Conservation (phyloP, 768 basidiomycete species). For the Hemileccinum rubropunctum region DNA sequence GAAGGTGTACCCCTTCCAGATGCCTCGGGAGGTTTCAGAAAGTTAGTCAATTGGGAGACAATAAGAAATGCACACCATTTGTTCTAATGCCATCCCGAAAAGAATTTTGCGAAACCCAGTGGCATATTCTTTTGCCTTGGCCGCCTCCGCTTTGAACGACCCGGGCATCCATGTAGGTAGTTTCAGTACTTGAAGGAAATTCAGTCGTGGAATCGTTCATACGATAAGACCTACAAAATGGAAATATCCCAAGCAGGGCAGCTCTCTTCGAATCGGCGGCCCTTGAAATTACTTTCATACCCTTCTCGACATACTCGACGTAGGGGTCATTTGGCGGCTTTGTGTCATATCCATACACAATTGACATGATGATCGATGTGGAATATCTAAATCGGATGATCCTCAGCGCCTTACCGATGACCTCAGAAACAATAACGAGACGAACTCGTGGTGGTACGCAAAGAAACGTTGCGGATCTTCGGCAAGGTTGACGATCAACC, state of each 20-base stretch:
- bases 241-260: conserved; percentile 23
- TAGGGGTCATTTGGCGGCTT: conserved; percentile 20
- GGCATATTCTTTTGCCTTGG: conserved; percentile 9
- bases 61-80: conserved; percentile 13
- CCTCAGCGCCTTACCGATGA: not conserved
- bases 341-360: conserved; percentile 26
- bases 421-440: not conserved
- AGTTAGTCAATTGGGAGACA: not conserved
- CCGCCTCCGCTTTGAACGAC: conserved; percentile 22
- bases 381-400: conserved; percentile 21
- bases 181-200: conserved; percentile 15
- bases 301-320: conserved; percentile 16
- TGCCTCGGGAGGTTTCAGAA: conserved; percentile 9
- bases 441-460: conserved; percentile 26
- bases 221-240: conserved; percentile 22
- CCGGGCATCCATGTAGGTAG: conserved; percentile 28
- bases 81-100: conserved; percentile 22
- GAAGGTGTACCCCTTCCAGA: conserved; percentile 16
- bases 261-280: conserved; percentile 17
- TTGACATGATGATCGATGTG: conserved; percentile 25
- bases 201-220: not conserved
- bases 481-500: conserved; percentile 32
- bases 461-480: conserved; percentile 25
- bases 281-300: conserved; percentile 17
- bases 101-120: conserved; percentile 19